Evolutionary conservation across 306 rosid genomes (phyloP).

Genomic region (Bauhinia variegata): DNA sequence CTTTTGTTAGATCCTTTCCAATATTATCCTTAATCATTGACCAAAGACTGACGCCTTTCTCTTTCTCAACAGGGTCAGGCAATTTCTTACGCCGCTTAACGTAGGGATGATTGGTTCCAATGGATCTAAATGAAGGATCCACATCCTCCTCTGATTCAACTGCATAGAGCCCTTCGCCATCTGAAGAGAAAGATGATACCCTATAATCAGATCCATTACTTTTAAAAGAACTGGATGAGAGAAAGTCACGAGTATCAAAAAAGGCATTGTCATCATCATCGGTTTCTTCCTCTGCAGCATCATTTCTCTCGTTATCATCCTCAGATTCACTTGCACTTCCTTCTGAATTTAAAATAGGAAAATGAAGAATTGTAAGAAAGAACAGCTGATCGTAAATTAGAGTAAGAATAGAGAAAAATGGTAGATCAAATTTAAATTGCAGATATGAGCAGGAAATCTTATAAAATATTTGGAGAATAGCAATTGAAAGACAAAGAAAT

Average conservation of each 20-base stretch:
- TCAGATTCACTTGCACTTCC: constrained; percentile 90
- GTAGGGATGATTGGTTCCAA: constrained; percentile 60
- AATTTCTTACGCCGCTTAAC: constrained; percentile 93
- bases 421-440: constrained; percentile 6
- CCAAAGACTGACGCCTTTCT: constrained; percentile 99
- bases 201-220: constrained; percentile 87
- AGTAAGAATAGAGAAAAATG: not conserved
- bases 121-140: constrained; percentile 66
- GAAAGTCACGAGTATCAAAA: constrained; percentile 94
- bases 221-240: constrained; percentile 94
- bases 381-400: too few species aligned
- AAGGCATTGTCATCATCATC: constrained; percentile 96
- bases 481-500: not conserved
- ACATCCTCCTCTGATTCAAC: constrained; percentile 79
- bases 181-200: constrained; percentile 88
- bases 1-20: constrained; percentile 98
- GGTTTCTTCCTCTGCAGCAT: constrained; percentile 98
- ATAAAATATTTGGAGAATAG: constrained; percentile 16
- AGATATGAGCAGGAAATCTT: constrained; percentile 20
- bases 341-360: constrained; percentile 51
- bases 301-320: constrained; percentile 95
- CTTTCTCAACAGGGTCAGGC: constrained; percentile 95
- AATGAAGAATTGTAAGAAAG: constrained; percentile 21
- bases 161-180: constrained; percentile 62
- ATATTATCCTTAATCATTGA: constrained; percentile 98